These are phyloP conservation scores for Phytophthora crassamura DNA, from an alignment of 352 stramenopile genomes.

Conservation along the genomic window DNA sequence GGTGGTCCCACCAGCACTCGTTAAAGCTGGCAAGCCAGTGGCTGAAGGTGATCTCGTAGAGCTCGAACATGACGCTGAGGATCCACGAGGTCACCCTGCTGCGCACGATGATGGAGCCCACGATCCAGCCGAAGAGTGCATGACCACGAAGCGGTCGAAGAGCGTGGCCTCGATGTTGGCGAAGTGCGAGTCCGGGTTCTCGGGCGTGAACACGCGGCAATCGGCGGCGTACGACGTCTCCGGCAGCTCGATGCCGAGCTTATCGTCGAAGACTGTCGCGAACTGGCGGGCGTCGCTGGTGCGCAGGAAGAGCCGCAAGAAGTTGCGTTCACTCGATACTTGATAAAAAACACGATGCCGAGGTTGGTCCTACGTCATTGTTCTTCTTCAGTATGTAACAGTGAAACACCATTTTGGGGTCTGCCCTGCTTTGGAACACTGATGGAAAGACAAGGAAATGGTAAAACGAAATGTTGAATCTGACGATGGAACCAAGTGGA, in stretches of 20 bases:
- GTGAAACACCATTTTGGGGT: too few relatives aligned
- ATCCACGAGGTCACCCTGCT: conserved; percentile 87
- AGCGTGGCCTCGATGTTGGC: conserved; percentile 84
- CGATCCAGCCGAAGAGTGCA: conserved; percentile 92
- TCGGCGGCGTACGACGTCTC: conserved; percentile 86
- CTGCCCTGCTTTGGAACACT: too few relatives aligned
- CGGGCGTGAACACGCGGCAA: conserved; percentile 88
- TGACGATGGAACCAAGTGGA: too few relatives aligned
- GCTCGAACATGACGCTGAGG: conserved; percentile 86
- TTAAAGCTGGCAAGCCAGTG: conserved; percentile 95
- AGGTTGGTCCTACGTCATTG: too few relatives aligned
- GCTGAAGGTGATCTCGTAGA: conserved; percentile 90
- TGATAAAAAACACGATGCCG: too few relatives aligned
- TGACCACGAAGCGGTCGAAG: conserved; percentile 89
- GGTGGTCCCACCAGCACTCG: conserved; percentile 96
- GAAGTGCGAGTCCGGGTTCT: conserved; percentile 83
- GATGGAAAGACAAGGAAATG: too few relatives aligned
- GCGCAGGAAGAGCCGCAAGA: conserved; percentile 85
- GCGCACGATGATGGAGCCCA: conserved; percentile 86
- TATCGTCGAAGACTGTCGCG: conserved; percentile 85
- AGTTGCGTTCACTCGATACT: too few relatives aligned
- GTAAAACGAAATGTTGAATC: too few relatives aligned
- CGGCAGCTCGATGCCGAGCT: conserved; percentile 75
- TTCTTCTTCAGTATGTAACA: too few relatives aligned
- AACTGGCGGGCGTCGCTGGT: conserved; percentile 84